Conservation (phyloP, 2,329 filamentous ascomycete genomes). For the Teratosphaeria epicoccoides region DNA sequence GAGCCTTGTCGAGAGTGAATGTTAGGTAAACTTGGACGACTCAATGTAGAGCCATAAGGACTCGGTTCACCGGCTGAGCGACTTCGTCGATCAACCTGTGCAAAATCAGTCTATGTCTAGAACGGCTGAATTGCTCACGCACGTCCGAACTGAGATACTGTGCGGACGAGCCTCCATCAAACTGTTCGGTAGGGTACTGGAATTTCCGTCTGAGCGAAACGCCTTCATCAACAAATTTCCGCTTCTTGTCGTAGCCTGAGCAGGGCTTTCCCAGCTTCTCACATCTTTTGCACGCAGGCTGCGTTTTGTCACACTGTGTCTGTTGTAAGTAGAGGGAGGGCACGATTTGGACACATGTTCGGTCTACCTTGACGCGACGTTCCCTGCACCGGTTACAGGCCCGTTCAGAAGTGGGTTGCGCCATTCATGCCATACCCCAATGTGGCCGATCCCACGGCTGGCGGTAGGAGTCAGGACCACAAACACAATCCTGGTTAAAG, state of each 20-base stretch:
- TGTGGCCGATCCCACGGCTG: neutral
- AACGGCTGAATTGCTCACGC: neutral
- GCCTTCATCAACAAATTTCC: conserved; percentile 27
- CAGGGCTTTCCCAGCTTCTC: conserved; percentile 27
- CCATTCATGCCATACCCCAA: conserved; percentile 10
- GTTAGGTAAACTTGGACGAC: neutral
- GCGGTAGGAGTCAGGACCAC: neutral
- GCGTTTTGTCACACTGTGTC: conserved; percentile 22
- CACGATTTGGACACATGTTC: neutral
- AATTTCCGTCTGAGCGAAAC: conserved; percentile 24
- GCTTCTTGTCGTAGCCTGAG: conserved; percentile 27
- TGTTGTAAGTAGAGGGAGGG: conserved; percentile 1
- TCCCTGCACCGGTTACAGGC: conserved; percentile 27
- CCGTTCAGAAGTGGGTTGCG: conserved; percentile 19
- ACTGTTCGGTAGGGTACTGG: conserved; percentile 7
- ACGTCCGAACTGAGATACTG: neutral
- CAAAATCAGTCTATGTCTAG: neutral
- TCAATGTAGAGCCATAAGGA: neutral
- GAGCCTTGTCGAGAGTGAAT: neutral
- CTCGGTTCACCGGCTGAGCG: neutral
- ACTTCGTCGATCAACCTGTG: neutral
- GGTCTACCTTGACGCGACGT: conserved; percentile 23
- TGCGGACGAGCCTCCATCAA: neutral
- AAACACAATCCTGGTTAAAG: neutral
- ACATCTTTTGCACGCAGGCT: conserved; percentile 22